Percentiles rank a stretch among this genome's conserved stretches.
Conservation (phyloP, 768 basidiomycete species). For the Pulveroboletus sp. region DNA sequence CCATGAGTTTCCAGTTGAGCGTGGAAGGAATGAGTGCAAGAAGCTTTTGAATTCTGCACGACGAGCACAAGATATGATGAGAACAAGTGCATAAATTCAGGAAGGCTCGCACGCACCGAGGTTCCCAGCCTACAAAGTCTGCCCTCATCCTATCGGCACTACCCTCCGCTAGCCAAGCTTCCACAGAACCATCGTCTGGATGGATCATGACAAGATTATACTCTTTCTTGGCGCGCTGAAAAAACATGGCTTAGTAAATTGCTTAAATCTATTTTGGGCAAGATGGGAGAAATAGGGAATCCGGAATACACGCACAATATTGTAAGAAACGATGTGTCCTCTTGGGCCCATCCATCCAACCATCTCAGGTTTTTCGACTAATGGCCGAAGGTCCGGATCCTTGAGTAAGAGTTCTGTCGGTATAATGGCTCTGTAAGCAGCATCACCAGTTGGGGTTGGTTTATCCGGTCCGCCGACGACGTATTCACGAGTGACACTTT, state of each 20-base stretch:
- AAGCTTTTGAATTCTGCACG: conserved; percentile 42
- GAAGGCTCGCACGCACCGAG: conserved; percentile 33
- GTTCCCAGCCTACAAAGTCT: conserved; percentile 49
- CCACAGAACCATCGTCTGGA: conserved; percentile 38
- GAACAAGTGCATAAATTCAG: neutral
- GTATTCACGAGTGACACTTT: conserved; percentile 46
- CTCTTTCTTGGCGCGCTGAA: conserved; percentile 35
- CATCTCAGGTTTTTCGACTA: conserved; percentile 53
- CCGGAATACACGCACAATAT: conserved; percentile 34
- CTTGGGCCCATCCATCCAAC: conserved; percentile 60
- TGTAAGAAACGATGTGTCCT: conserved; percentile 44
- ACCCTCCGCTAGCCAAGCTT: conserved; percentile 45
- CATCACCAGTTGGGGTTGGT: conserved; percentile 57
- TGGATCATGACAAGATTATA: conserved; percentile 47
- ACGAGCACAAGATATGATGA: neutral
- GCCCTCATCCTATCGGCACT: conserved; percentile 44
- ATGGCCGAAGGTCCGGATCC: conserved; percentile 49
- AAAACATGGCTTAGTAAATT: neutral
- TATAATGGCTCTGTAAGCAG: conserved; percentile 58
- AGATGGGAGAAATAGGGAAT: neutral
- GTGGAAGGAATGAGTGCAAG: conserved; percentile 44
- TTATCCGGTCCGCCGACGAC: conserved; percentile 47
- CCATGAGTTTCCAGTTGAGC: conserved; percentile 47
- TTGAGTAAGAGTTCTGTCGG: conserved; percentile 41
- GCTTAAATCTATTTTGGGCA: too few relatives aligned